Conservation (phyloP, 768 basidiomycete genomes). For the Macrocybe gigantea region DNA sequence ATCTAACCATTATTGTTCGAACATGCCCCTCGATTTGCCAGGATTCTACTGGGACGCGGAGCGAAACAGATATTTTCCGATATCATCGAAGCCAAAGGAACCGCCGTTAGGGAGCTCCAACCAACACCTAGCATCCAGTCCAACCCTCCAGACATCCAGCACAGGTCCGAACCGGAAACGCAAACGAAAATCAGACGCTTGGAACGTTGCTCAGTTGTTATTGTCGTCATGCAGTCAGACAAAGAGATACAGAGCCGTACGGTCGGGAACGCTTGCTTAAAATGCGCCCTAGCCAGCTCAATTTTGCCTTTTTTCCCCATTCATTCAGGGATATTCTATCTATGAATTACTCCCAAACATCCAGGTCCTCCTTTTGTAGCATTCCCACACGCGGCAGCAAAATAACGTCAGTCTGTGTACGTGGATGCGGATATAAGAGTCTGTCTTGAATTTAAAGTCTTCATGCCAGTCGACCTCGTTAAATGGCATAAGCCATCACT, state of each 20-base stretch:
- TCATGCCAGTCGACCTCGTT: conserved; percentile 25
- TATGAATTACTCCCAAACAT: conserved; percentile 33
- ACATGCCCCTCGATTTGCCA: conserved; percentile 45
- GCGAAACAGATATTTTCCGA: conserved; percentile 52
- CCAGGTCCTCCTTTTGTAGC: conserved; percentile 18
- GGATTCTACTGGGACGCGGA: conserved; percentile 52
- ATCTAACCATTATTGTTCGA: neutral
- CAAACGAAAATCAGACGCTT: conserved; percentile 10
- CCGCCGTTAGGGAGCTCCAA: conserved; percentile 7
- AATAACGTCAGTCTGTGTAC: conserved; percentile 30
- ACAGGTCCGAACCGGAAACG: conserved; percentile 4
- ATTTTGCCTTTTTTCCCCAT: neutral
- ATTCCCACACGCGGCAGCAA: conserved; percentile 32
- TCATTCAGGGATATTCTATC: conserved; percentile 31
- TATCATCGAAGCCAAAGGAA: conserved; percentile 31
- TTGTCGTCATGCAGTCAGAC: conserved; percentile 7
- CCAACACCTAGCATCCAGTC: conserved; percentile 3
- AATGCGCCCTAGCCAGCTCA: neutral
- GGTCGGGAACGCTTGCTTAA: conserved; percentile 7
- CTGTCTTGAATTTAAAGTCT: neutral
- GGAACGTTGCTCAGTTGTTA: conserved; percentile 10
- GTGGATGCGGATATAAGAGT: conserved; percentile 25
- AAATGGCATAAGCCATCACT: conserved; percentile 25
- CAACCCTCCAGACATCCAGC: neutral
- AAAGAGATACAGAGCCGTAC: conserved; percentile 10